phyloP scores from a whole-genome alignment of 2,329 filamentous ascomycete species.

The Xylariaceae sp. region DNA sequence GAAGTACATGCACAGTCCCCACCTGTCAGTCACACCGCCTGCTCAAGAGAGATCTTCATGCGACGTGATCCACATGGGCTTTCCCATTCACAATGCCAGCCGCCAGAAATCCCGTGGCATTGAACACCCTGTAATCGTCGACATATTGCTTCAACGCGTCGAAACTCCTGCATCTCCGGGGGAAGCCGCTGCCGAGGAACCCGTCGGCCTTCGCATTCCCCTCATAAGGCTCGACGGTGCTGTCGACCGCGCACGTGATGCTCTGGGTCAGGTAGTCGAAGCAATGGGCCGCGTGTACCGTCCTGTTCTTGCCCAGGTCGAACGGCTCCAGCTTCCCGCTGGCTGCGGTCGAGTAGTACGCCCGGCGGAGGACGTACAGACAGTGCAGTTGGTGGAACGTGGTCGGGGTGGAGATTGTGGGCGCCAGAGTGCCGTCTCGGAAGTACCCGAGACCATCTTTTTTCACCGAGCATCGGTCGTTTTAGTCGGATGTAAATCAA shows the following conservation, averaged over 20 bases:
- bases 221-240: slow-evolving; percentile 10
- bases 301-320: slow-evolving; percentile 13
- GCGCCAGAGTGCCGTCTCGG: slow-evolving; percentile 7
- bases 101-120: slow-evolving; percentile 13
- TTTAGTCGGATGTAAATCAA: neutral
- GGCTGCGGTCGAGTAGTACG: slow-evolving; percentile 8
- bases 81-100: slow-evolving; percentile 9
- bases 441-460: slow-evolving; percentile 16
- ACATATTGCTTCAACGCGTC: slow-evolving; percentile 10
- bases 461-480: neutral
- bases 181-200: slow-evolving; percentile 15
- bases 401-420: slow-evolving; percentile 12
- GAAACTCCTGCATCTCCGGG: slow-evolving; percentile 9
- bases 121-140: slow-evolving; percentile 11
- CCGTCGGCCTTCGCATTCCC: slow-evolving; percentile 4
- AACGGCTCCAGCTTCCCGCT: slow-evolving; percentile 9
- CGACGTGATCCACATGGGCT: slow-evolving; percentile 6
- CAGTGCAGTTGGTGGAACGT: slow-evolving; percentile 14
- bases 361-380: slow-evolving; percentile 13
- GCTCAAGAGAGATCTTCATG: too few species aligned
- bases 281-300: slow-evolving; percentile 10
- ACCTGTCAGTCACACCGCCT: too few species aligned
- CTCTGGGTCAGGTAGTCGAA: slow-evolving; percentile 16
- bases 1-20: too few species aligned
- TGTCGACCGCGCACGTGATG: slow-evolving; percentile 10